Percentiles rank a stretch among this genome's conserved stretches.
Conservation (phyloP, 2,329 filamentous ascomycete species). For the Exophiala sp. region DNA sequence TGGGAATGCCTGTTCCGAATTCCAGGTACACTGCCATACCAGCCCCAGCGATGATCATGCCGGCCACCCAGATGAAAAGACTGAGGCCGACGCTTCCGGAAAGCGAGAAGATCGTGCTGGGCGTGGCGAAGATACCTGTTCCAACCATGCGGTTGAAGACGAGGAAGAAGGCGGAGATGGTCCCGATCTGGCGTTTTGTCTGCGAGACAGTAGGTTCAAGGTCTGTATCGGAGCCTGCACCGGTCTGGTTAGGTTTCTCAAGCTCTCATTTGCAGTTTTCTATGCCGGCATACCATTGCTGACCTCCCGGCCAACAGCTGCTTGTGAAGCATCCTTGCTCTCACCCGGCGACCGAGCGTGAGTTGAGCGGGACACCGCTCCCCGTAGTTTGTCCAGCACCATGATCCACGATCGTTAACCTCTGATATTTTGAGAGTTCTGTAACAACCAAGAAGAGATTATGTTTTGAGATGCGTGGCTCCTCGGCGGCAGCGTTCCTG, state of each 20-base stretch:
- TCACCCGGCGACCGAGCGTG: neutral
- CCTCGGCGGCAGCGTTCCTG: neutral
- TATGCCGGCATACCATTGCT: neutral
- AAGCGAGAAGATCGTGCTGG: conserved; percentile 51
- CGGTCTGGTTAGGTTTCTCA: neutral
- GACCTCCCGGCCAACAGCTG: neutral
- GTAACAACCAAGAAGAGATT: too few relatives aligned
- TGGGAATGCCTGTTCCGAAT: neutral
- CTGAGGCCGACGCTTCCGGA: conserved; percentile 52
- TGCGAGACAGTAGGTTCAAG: neutral
- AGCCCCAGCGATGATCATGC: conserved; percentile 42
- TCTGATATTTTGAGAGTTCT: neutral
- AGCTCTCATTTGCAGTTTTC: neutral
- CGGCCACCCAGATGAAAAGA: conserved; percentile 51
- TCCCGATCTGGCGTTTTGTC: conserved; percentile 32
- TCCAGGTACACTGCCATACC: conserved; percentile 43
- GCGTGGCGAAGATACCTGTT: conserved; percentile 50
- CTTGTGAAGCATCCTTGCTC: neutral
- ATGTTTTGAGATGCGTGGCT: too few relatives aligned
- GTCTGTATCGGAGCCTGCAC: neutral
- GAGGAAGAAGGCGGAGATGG: conserved; percentile 41
- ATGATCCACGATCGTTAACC: neutral
- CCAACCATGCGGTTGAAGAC: conserved; percentile 46
- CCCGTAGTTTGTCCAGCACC: conserved; percentile 1
- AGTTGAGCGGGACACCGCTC: neutral